Percentiles rank a stretch among this genome's conserved stretches.
Conservation (phyloP, 352 stramenopile genomes). For the Globisporangium paroecandrum region DNA sequence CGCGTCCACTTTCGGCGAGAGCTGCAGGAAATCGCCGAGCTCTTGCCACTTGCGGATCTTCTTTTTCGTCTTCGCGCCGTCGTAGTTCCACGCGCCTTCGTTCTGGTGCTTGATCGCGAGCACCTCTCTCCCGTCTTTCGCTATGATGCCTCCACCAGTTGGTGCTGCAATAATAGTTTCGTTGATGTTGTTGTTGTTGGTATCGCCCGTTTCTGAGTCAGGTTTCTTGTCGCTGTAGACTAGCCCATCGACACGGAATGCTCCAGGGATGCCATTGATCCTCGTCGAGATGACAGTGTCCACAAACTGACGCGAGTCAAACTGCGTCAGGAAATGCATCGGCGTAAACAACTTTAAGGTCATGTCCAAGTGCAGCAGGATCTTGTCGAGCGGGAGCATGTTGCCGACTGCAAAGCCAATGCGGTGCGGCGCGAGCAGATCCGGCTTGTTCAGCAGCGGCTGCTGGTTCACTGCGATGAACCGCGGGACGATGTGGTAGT, state of each 20-base stretch:
- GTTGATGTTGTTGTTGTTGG: conserved; percentile 2
- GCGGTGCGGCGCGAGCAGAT: conserved; percentile 63
- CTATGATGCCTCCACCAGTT: conserved; percentile 20
- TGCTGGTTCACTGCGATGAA: conserved; percentile 74
- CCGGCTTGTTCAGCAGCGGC: conserved; percentile 55
- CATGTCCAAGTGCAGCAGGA: conserved; percentile 64
- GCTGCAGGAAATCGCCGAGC: conserved; percentile 49
- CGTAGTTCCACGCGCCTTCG: conserved; percentile 54
- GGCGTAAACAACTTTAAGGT: conserved; percentile 54
- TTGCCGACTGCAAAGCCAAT: conserved; percentile 77
- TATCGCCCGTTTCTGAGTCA: not conserved
- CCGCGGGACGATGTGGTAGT: conserved; percentile 79
- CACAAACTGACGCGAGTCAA: conserved; percentile 45
- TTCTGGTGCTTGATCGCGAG: conserved; percentile 41
- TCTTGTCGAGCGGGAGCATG: conserved; percentile 56
- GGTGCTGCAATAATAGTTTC: not conserved
- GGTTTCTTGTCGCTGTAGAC: conserved; percentile 24
- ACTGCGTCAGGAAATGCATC: conserved; percentile 45
- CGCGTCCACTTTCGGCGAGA: conserved; percentile 59
- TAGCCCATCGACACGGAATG: conserved; percentile 63
- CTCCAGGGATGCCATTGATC: conserved; percentile 56
- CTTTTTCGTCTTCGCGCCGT: conserved; percentile 64
- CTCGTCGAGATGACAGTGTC: conserved; percentile 72
- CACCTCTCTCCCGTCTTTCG: conserved; percentile 29
- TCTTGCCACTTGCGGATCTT: conserved; percentile 66